Percentiles rank a stretch among this genome's conserved stretches.
Evolutionary conservation across 1,139 yeast species (phyloP).

Genomic region (Debaryomyces subglobosus): DNA sequence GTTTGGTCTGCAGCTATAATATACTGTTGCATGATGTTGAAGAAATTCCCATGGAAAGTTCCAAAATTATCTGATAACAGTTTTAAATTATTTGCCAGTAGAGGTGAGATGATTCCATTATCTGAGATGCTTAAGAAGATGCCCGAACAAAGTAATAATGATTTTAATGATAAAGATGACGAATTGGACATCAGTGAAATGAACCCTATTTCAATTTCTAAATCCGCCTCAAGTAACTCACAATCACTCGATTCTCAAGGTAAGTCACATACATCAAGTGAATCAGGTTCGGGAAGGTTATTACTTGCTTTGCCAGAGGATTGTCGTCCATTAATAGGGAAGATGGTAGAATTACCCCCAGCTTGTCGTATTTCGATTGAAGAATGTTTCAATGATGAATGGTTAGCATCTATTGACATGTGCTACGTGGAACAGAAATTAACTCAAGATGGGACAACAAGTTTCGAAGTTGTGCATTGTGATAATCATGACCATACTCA

Average conservation of each 20-base stretch:
- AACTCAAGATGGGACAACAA: conserved; percentile 35
- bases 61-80: conserved; percentile 87
- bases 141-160: conserved; percentile 34
- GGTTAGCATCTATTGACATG: conserved; percentile 70
- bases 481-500: conserved; percentile 79
- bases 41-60: conserved; percentile 96
- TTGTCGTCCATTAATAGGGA: conserved; percentile 63
- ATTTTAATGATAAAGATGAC: conserved; percentile 27
- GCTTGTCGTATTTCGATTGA: conserved; percentile 86
- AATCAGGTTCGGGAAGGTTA: conserved; percentile 71
- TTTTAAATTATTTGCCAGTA: conserved; percentile 64
- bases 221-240: conserved; percentile 5
- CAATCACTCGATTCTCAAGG: conserved; percentile 37
- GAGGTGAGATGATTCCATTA: conserved; percentile 48
- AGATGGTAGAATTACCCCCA: conserved; percentile 82
- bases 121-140: conserved; percentile 45
- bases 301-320: conserved; percentile 71
- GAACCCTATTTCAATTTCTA: conserved; percentile 12
- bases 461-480: conserved; percentile 40
- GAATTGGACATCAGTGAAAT: conserved; percentile 28
- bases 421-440: conserved; percentile 58
- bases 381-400: conserved; percentile 77
- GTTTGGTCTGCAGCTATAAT: conserved; percentile 96
- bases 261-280: conserved; percentile 54
- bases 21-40: conserved; percentile 92